Evolutionary conservation across 768 basidiomycete species (phyloP).

Genomic region (Suillus paluster): DNA sequence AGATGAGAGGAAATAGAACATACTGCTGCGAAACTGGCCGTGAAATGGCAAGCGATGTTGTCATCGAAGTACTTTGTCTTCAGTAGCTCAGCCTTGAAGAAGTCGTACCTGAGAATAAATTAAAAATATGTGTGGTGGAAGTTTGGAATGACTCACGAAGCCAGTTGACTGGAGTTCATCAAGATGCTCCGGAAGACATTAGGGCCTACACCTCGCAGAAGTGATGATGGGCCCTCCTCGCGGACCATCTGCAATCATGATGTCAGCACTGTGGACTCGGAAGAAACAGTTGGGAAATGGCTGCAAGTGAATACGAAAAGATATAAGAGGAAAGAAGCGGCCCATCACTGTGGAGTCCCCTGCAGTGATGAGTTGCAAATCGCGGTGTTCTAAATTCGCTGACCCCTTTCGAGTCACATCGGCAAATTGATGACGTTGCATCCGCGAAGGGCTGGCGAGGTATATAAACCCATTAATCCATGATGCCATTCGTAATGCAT

Average conservation of each 20-base stretch:
- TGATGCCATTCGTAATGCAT: background rate
- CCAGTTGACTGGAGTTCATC: slow-evolving; percentile 93
- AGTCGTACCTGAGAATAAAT: slow-evolving; percentile 68
- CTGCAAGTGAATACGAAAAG: background rate
- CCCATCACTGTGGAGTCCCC: background rate
- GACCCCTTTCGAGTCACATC: background rate
- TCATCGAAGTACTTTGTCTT: slow-evolving; percentile 76
- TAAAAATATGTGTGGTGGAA: background rate
- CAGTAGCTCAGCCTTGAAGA: slow-evolving; percentile 85
- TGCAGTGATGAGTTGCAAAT: background rate
- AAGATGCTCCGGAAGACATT: slow-evolving; percentile 86
- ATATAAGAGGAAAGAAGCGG: background rate
- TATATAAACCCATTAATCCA: background rate
- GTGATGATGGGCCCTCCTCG: slow-evolving; percentile 81
- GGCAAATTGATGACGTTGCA: background rate
- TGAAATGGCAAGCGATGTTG: slow-evolving; percentile 83
- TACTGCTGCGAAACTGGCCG: slow-evolving; percentile 86
- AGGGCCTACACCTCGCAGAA: slow-evolving; percentile 77
- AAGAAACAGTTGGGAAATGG: background rate
- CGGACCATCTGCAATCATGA: slow-evolving; percentile 68
- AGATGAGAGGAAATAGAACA: slow-evolving; percentile 27
- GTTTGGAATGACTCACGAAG: slow-evolving; percentile 60
- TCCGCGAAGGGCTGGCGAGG: background rate
- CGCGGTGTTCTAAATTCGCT: background rate
- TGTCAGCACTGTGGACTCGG: background rate